Percentiles rank a stretch among this genome's conserved stretches.
Conservation (phyloP, 768 basidiomycete genomes). For the Lactifluus pinguis region DNA sequence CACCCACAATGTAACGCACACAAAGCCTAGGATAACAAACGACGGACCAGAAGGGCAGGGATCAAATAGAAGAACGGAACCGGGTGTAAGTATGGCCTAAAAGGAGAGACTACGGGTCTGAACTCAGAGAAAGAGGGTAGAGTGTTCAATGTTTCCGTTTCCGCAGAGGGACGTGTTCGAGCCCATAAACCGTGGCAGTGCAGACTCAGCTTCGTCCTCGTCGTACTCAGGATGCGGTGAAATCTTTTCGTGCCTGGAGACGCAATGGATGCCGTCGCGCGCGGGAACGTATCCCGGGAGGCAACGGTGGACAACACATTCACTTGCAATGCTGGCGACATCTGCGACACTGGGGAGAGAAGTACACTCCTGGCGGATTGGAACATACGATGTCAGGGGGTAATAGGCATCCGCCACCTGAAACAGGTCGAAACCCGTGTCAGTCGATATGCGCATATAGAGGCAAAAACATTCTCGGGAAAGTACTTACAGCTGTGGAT, state of each 20-base stretch:
- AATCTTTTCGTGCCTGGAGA: background rate
- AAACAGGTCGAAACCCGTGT: no score
- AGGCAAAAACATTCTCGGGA: no score
- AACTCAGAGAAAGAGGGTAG: no score
- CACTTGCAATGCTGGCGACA: slow-evolving; percentile 37
- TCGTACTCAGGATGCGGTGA: background rate
- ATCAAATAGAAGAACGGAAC: no score
- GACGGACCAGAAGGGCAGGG: no score
- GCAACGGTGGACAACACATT: slow-evolving; percentile 40
- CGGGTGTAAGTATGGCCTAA: no score
- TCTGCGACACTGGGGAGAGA: slow-evolving; percentile 40
- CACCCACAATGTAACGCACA: no score
- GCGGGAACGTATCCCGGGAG: slow-evolving; percentile 30
- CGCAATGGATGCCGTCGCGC: slow-evolving; percentile 19
- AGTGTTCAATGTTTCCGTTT: no score
- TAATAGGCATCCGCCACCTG: slow-evolving; percentile 41
- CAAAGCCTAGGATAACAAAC: no score
- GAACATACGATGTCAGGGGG: slow-evolving; percentile 23
- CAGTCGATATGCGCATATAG: no score
- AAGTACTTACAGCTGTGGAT: slow-evolving; percentile 43
- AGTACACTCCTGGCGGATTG: slow-evolving; percentile 40
- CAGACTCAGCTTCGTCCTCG: background rate
- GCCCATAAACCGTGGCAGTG: slow-evolving; percentile 17
- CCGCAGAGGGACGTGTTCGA: slow-evolving; percentile 22
- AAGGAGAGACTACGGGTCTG: no score